Evolutionary conservation across 2,329 filamentous ascomycete species (phyloP), one percentile per base, ranked within the genome.

Genomic region (Xenosphaeropsis pyriputrescens): DNA sequence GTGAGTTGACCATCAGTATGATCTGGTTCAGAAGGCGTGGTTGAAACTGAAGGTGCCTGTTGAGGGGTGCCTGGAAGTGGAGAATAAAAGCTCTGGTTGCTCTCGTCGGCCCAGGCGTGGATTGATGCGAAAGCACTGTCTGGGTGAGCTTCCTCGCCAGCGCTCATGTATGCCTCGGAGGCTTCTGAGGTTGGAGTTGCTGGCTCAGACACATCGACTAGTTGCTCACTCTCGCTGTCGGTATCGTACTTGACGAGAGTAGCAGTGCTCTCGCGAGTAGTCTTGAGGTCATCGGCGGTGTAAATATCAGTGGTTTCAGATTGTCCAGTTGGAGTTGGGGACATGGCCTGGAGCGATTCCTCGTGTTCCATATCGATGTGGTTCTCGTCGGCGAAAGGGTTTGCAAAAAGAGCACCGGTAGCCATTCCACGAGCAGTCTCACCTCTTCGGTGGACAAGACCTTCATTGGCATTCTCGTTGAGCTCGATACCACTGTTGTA

Each of bases 101-200:
- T 45, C n/a, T 26, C 15, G 45, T 74, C 65, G 1, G 74, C 73
- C 74, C 75, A 79, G 0, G 74, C 75, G 50, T 79, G 72, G 45
- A 79, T 78, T 2, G 71, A 74, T 34, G 68, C 67, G 49, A 68
- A 77, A 2, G 68, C 65, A 12, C 68, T 63, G 12, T 60, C 51
- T 15, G 48, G 41, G 29, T 51, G 44, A 39, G 68, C 55, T 2
- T 60, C 53, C 45, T 69, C 62, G 32, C 65, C 63, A 7, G 68
- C 64, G 0, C 68, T 68, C 59, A 70, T 64, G 54, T 61, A 71
- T 41, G 70, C 58, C 6, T 59, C 53, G 5, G 48, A 56, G 16
- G 63, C 50, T 32, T 53, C 51, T 11, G 43, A 40, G 8, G 39
- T 43, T 8, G 51, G 50, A 9, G 19, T 32, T 26, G 46, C 40